Base-by-base conservation (phyloP, 768 basidiomycete genomes). In the Trametes cingulata region DNA sequence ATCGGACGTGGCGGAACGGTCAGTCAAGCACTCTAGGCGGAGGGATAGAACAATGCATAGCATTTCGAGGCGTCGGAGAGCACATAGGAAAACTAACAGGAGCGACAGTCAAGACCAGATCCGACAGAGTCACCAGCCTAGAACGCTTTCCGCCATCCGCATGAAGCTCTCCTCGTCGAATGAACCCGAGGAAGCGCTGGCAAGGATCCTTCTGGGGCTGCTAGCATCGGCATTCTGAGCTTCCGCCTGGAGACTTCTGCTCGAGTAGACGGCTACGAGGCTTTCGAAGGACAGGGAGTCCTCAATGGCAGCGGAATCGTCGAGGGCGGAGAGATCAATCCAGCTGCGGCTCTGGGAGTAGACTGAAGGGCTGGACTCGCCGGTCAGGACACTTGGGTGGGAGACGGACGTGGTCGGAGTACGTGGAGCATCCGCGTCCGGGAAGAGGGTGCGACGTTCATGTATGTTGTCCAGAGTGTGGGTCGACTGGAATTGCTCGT, bases 91-190 rank as follows among this genome's bases (percentile, higher is more conserved):
- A 12, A 37, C 25, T 39, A 12, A 37, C 25, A 47, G 43, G 12
- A 24, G 9, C 15, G 35, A 24, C 14, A 33, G 19, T 2, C 12
- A 52, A 22, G n/a, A 60, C 48, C 41, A 19, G 4, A 14, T 2
- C 10, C 15, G 20, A 46, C 27, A 25, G 48, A n/a, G 43, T 64
- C 59, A 69, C 65, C 68, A 69, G 41, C 60, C 66, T 17, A 67
- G 54, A 14, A 47, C 40, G 8, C 15, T n/a, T 42, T 61, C 57
- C 6, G 68, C 66, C 55, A 69, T 65, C 22, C 64, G 65, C 37
- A 65, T 36, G 49, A 69, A 67, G 52, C 65, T 67, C 13, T 62
- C 64, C 42, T 69, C 68, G 55, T 65, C 54, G 45, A 67, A 57
- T 2, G 65, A 65, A 25, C 53, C 62, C 14, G 52, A 37, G 6